phyloP scores from a whole-genome alignment of 192 early-diverging fungal species.

The Cetraspora pellucida region DNA sequence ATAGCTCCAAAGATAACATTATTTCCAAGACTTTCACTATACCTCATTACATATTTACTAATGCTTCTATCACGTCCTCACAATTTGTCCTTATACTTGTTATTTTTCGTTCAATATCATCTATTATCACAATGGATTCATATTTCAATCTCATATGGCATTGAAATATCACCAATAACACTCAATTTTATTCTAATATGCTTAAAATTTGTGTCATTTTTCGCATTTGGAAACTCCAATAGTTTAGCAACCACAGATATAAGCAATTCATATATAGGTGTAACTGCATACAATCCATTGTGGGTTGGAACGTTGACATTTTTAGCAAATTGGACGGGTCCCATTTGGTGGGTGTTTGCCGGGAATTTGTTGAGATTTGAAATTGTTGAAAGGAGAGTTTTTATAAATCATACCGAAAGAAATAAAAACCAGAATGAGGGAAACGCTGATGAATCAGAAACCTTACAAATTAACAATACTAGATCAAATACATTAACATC shows the following conservation, averaged over 20 bases:
- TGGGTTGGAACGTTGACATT: conserved; percentile 71
- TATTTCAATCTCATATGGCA: neutral
- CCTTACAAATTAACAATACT: too few species aligned
- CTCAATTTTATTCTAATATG: conserved; percentile 42
- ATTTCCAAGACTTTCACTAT: conserved; percentile 46
- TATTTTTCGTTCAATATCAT: conserved; percentile 58
- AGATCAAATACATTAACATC: too few species aligned
- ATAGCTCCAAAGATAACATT: neutral
- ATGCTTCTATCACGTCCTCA: conserved; percentile 65
- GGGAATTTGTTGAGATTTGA: conserved; percentile 39
- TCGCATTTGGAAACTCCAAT: conserved; percentile 72
- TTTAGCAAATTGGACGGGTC: conserved; percentile 71
- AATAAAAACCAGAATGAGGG: conserved; percentile 27
- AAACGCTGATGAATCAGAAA: conserved; percentile 20
- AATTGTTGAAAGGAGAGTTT: conserved; percentile 9
- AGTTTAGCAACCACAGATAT: conserved; percentile 79
- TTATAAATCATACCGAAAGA: neutral
- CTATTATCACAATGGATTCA: conserved; percentile 40
- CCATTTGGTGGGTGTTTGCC: conserved; percentile 66
- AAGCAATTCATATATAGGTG: conserved; percentile 74
- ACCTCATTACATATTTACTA: conserved; percentile 57
- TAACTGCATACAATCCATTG: conserved; percentile 62
- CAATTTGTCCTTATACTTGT: conserved; percentile 58
- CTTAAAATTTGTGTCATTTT: conserved; percentile 65
- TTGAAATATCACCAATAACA: neutral